Evolutionary conservation across 73 alveolate species (phyloP), one percentile per base, ranked within the genome.

Genomic region (Paraurostyla sp.): DNA sequence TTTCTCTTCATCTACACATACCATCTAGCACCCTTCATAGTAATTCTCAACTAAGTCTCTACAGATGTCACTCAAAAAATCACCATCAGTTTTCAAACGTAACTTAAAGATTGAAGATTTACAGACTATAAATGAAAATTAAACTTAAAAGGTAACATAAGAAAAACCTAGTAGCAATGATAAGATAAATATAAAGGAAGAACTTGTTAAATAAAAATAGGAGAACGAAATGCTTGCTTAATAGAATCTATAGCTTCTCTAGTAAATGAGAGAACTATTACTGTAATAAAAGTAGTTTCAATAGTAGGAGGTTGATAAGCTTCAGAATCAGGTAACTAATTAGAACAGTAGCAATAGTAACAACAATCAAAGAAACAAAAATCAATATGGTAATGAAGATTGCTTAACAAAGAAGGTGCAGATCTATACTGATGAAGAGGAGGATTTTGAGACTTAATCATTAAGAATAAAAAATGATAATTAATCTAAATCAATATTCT

Each of bases 381-480:
- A 32, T 7, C 42, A 65, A 65, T 11, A 65, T 33, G 13, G 18
- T 18, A 6, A 2, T 7, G 46, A 22, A 38, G 38, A 65, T 20
- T 65, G 35, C 25, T 38, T 15, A 15, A 35, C 42, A 33, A 65
- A 65, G 25, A 65, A 65, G 7, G 82, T 65, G 18, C 58, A 65
- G 23, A 65, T 65, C 18, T 65, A 65, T 40, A 65, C 82, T 16
- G 82, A 65, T 30, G 82, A 65, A 3, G 56, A 65, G 9, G 82
- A 65, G 58, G 82, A 65, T 3, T 11, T 11, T 7, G 56, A 65
- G 41, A 40, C 13, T 35, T 56, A 65, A 11, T 22, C 13, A 33
- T 22, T 65, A 7, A 65, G 82, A 65, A 65, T 65, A 38, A 38
- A 38, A 60, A 60, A 30, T 32, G 11, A 27, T 7, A 30, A 59